Evolutionary conservation across 768 basidiomycete species (phyloP), one percentile per base, ranked within the genome.

Genomic region (Suillus sp.): DNA sequence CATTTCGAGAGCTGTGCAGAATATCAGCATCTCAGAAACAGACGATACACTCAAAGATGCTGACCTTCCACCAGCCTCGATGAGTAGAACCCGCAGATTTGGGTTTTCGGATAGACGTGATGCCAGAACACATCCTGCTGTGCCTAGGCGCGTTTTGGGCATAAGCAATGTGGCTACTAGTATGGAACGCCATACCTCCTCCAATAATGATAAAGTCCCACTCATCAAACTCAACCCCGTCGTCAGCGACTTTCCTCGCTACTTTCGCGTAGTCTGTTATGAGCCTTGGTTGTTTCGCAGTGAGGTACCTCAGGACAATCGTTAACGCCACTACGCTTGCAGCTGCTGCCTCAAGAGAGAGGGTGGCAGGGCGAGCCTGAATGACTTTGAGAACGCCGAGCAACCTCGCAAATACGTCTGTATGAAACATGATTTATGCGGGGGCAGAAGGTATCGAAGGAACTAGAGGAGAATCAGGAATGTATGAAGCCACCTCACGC

Each of bases 201-300:
- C 85, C 85, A 47, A 85, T 76, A 60, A 86, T 74, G 58, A 87
- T 76, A 55, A 84, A 76, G 69, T 87, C 84, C 63, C 78, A 84
- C 59, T 80, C 77, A 57, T 77, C 69, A 40, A 65, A 62, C 14
- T 64, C 61, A 4, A 20, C 40, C 6, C 34, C 58, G 10, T 59
- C 16, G 2, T 43, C 27, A 34, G 60, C 58, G 7, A 60, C 45
- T 37, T 40, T 59, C 25, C 61, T 63, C 10, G 67, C 67, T 18
- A 66, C 61, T 30, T 61, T 60, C 16, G 65, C 22, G 13, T 64
- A 66, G 47, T 68, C 59, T 3, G 59, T 66, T n/a, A 68, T 62
- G 45, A 68, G 56, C 35, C 54, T 66, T 6, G 43, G 7, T 54
- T 59, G 16, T 43, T 60, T 67, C n/a, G 35, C 54, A 4, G 40